These are phyloP conservation scores for Ceratocystiopsis sp. DNA, from an alignment of 2,329 filamentous ascomycete genomes.

Conservation along the genomic window DNA sequence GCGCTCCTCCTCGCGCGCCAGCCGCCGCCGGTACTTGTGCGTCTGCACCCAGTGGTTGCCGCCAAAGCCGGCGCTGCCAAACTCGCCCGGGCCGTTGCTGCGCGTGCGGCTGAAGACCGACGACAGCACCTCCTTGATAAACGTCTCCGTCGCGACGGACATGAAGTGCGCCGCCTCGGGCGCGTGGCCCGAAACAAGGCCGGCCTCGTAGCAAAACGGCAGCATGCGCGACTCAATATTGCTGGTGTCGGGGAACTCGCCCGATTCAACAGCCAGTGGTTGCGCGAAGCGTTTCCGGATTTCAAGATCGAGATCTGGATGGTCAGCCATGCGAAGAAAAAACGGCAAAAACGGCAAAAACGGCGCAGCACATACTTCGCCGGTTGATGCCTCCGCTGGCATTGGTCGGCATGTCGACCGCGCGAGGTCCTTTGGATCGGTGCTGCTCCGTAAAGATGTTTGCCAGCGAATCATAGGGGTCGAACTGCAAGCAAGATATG, in stretches of 20 bases:
- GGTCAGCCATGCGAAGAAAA: background rate
- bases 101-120: constrained; percentile 46
- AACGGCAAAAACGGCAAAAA: background rate
- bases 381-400: constrained; percentile 55
- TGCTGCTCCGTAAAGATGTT: constrained; percentile 34
- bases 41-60: constrained; percentile 62
- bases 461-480: constrained; percentile 35
- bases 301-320: constrained; percentile 46
- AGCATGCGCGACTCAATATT: constrained; percentile 49
- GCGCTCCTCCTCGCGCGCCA: constrained; percentile 59
- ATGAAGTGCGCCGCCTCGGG: constrained; percentile 46
- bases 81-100: constrained; percentile 46
- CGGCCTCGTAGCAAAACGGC: constrained; percentile 50
- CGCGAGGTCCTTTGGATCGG: constrained; percentile 25
- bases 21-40: constrained; percentile 55
- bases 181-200: constrained; percentile 40
- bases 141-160: constrained; percentile 47
- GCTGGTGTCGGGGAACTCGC: constrained; percentile 50
- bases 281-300: constrained; percentile 49
- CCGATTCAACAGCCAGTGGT: constrained; percentile 48
- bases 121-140: constrained; percentile 48
- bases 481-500: constrained; percentile 22
- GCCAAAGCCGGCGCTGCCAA: constrained; percentile 44
- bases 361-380: constrained; percentile 57
- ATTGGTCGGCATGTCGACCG: constrained; percentile 47